These are phyloP conservation scores for Nigrograna mackinnonii DNA, from an alignment of 2,329 filamentous ascomycete species.

Conservation along the genomic window DNA sequence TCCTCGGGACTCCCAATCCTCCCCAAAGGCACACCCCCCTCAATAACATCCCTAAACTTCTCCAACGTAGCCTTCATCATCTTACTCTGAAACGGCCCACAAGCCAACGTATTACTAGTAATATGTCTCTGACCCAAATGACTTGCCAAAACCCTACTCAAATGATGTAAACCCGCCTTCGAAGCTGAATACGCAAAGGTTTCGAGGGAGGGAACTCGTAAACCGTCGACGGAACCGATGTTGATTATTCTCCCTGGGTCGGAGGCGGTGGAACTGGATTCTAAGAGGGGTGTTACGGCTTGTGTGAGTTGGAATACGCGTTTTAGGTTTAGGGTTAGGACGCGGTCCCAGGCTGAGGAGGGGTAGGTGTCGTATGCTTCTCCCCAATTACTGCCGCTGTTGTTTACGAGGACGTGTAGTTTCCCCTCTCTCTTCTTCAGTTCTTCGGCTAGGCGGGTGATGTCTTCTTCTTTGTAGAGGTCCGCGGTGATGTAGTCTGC, in stretches of 20 bases:
- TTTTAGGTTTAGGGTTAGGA: constrained; percentile 65
- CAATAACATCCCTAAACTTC: constrained; percentile 60
- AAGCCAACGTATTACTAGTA: constrained; percentile 71
- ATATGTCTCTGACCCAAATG: constrained; percentile 64
- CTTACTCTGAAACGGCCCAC: constrained; percentile 71
- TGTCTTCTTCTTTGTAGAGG: constrained; percentile 64
- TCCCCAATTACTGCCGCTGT: constrained; percentile 68
- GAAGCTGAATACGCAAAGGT: constrained; percentile 64
- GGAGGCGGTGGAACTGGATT: constrained; percentile 50
- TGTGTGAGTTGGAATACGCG: constrained; percentile 68
- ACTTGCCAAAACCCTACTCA: constrained; percentile 65
- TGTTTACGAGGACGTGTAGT: constrained; percentile 68
- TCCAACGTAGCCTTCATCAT: constrained; percentile 74
- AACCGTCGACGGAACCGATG: constrained; percentile 66
- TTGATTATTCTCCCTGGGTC: constrained; percentile 64
- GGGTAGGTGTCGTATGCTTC: constrained; percentile 63
- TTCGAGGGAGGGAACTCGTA: constrained; percentile 62
- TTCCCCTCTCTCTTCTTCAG: constrained; percentile 55
- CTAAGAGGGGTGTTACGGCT: constrained; percentile 65
- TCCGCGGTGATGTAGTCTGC: constrained; percentile 66
- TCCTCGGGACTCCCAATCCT: constrained; percentile 70
- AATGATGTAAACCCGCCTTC: constrained; percentile 68
- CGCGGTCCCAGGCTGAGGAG: constrained; percentile 54
- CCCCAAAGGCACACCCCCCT: constrained; percentile 64
- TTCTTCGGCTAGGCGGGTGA: constrained; percentile 61